Conservation (phyloP, 495 filamentous ascomycete species). For the Hypoxylon fragiforme region DNA sequence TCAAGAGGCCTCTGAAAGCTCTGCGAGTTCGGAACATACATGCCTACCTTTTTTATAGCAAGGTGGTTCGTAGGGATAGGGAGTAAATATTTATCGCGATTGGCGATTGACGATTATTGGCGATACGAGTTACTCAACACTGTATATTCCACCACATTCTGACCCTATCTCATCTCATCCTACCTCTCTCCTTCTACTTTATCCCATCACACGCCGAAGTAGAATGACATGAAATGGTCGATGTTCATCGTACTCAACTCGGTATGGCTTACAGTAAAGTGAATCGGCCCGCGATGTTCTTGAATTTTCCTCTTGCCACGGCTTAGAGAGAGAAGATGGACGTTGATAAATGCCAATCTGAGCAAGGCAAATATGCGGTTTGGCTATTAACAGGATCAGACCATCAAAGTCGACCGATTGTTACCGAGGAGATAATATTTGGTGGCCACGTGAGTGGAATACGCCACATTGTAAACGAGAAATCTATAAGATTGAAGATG, state of each 20-base stretch:
- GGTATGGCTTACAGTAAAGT: slow-evolving; percentile 1
- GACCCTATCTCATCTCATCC: not conserved
- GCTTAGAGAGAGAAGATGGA: slow-evolving; percentile 15
- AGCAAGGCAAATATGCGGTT: not conserved
- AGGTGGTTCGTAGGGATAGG: no score
- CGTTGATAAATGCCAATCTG: slow-evolving; percentile 25
- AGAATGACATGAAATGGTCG: no score
- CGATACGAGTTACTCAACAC: no score
- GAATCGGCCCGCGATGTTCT: slow-evolving; percentile 21
- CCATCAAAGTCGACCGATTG: slow-evolving; percentile 27
- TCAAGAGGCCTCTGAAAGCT: slow-evolving; percentile 5
- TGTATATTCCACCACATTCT: no score
- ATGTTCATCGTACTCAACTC: slow-evolving; percentile 1
- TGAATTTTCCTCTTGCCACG: slow-evolving; percentile 24
- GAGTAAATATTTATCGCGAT: no score
- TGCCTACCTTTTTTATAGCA: no score
- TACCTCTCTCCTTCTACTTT: slow-evolving; percentile 2
- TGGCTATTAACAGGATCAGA: slow-evolving; percentile 6
- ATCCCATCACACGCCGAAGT: no score
- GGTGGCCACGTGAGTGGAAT: slow-evolving; percentile 9
- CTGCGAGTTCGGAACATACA: no score
- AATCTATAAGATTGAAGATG: slow-evolving; percentile 32
- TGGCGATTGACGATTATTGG: no score
- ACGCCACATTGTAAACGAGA: slow-evolving; percentile 6
- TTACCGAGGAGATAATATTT: slow-evolving; percentile 15